Base-by-base conservation (phyloP, 345 rosid species). In the Eucalyptus lansdowneana region DNA sequence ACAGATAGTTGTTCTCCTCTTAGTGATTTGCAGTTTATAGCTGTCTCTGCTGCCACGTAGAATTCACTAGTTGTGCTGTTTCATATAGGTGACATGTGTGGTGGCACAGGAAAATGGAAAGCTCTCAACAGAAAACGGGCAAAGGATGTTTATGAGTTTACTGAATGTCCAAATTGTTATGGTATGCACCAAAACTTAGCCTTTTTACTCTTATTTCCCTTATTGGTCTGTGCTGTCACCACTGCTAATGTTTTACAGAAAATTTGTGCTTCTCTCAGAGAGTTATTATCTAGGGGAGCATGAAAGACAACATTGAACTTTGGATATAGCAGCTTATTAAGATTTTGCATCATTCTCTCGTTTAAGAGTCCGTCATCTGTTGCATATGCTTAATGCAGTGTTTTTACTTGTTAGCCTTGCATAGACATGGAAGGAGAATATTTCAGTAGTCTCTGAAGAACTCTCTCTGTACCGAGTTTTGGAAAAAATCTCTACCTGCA, bases 31-130 rank as follows among this genome's bases (percentile, higher is more conserved):
- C 42, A 51, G 54, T 51, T 44, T 24, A 37, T 37, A 40, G 45
- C 47, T 72, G 24, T 37, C 1, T 72, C 83, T 76, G 83, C 44
- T 37, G 27, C 40, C 45, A 37, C 25, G 47, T 11, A 21, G 22
- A 44, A 34, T 31, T 51, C 62, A 86, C 44, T 31, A 86, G 29
- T 67, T 60, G 34, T 72, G 19, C 25, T n/a, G 29, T 88, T 80
- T 50, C 62, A 25, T 81, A 87, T 92, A 96, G 99, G 99, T 90
- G 99, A 97, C 91, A 97, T 97, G 99, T 97, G 99, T 93, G 99
- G 98, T 88, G 99, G 99, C 90, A 97, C 99, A 89, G 99, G 99
- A 93, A 97, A 97, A 93, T 97, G 99, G 99, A 97, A 96, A 90
- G 98, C 99, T 89, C 98, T 97, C 50, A 96, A 96, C 93, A 89